These are phyloP conservation scores for Thermothelomyces thermophilus DNA, from an alignment of 2,329 filamentous ascomycete species.

Conservation along the genomic window DNA sequence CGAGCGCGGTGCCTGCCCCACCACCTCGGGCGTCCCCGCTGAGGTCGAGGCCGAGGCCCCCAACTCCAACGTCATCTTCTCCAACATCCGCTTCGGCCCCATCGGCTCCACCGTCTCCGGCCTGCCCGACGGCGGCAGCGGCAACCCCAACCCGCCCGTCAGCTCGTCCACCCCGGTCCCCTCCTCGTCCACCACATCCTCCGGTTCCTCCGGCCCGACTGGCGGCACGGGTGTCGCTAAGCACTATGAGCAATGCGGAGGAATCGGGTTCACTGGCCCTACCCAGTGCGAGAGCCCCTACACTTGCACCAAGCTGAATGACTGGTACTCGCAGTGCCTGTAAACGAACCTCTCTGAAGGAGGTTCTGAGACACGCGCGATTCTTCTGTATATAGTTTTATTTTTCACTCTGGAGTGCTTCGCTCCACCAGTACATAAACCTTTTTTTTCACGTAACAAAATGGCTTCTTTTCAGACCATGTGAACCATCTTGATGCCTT, in stretches of 20 bases:
- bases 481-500: no score
- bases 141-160: constrained; percentile 27
- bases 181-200: constrained; percentile 8
- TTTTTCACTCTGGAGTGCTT: no score
- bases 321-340: constrained; percentile 33
- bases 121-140: constrained; percentile 15
- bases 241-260: not conserved
- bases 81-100: constrained; percentile 53
- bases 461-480: no score
- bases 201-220: not conserved
- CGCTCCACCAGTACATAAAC: no score
- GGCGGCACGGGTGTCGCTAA: not conserved
- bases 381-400: not conserved
- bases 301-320: constrained; percentile 32
- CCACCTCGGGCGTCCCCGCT: constrained; percentile 44
- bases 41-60: constrained; percentile 42
- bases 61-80: constrained; percentile 48
- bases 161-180: constrained; percentile 12
- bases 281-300: constrained; percentile 36
- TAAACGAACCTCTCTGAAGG: not conserved
- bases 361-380: no score
- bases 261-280: not conserved
- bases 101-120: constrained; percentile 46
- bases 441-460: no score
- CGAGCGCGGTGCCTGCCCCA: constrained; percentile 48